A percentile compares a stretch with the other conserved stretches of the same genome.
These are phyloP conservation scores for Aeschynomene evenia DNA, from an alignment of 306 rosid genomes.

Conservation along the genomic window DNA sequence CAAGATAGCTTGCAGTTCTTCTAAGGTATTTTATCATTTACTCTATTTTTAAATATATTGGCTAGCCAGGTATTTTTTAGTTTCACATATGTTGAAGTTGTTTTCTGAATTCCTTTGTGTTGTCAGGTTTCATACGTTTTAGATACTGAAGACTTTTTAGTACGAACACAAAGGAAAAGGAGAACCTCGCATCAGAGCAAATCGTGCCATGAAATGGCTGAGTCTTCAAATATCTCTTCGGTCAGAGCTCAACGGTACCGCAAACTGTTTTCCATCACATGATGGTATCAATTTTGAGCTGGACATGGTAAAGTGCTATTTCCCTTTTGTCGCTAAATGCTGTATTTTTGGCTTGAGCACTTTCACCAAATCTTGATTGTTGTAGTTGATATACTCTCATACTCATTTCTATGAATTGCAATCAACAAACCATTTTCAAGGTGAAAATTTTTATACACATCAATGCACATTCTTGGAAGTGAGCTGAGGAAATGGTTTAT, in stretches of 20 bases:
- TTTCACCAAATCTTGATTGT: background rate
- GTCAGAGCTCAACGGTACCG: constrained; percentile 65
- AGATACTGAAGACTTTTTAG: constrained; percentile 89
- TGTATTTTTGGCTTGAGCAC: constrained; percentile 4
- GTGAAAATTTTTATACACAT: background rate
- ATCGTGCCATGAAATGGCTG: constrained; percentile 49
- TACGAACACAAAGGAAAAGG: constrained; percentile 60
- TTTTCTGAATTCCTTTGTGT: constrained; percentile 32
- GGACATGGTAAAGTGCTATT: constrained; percentile 56
- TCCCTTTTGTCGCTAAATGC: constrained; percentile 1
- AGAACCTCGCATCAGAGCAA: constrained; percentile 39
- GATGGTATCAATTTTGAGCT: constrained; percentile 51
- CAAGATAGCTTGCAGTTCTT: constrained; percentile 91
- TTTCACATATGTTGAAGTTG: constrained; percentile 6
- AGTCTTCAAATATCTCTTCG: constrained; percentile 50
- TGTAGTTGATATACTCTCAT: background rate
- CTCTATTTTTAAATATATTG: background rate
- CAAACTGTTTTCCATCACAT: constrained; percentile 58
- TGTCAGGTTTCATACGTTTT: constrained; percentile 89
- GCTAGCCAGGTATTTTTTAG: constrained; percentile 3
- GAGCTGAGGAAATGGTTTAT: background rate
- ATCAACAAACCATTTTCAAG: background rate
- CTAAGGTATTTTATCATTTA: constrained; percentile 57
- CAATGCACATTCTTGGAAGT: background rate
- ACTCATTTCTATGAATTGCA: background rate